phyloP scores from a whole-genome alignment of 768 basidiomycete genomes.

The Coprinopsis strossmayeri region DNA sequence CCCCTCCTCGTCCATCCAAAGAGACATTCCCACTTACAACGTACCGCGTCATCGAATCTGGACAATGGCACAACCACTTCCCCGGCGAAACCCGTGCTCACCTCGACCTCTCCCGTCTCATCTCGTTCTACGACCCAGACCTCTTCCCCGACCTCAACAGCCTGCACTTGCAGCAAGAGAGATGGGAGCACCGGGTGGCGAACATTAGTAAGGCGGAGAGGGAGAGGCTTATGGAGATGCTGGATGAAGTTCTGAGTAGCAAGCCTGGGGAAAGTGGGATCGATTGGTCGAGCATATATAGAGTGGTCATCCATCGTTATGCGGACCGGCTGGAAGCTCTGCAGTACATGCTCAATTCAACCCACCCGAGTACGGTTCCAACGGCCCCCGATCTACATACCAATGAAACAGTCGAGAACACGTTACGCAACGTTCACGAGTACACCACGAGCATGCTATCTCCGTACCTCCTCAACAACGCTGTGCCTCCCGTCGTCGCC shows the following conservation, averaged over 20 bases:
- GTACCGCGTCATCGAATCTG: constrained; percentile 23
- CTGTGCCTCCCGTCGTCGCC: constrained; percentile 10
- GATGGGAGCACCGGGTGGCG: constrained; percentile 28
- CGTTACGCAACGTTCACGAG: constrained; percentile 18
- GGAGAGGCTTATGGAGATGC: constrained; percentile 15
- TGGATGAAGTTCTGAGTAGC: constrained; percentile 20
- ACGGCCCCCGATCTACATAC: too few relatives aligned
- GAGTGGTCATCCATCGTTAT: constrained; percentile 34
- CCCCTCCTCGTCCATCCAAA: background rate
- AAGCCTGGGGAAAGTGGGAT: constrained; percentile 23
- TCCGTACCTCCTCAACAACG: constrained; percentile 23
- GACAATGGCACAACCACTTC: constrained; percentile 32
- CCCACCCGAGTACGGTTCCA: constrained; percentile 8
- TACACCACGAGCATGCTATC: constrained; percentile 27
- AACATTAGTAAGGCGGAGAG: constrained; percentile 25
- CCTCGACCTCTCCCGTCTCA: constrained; percentile 32
- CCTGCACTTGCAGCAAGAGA: constrained; percentile 20
- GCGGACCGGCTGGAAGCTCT: constrained; percentile 33
- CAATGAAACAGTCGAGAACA: constrained; percentile 6
- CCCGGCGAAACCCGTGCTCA: constrained; percentile 37
- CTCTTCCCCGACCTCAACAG: constrained; percentile 30
- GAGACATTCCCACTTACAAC: constrained; percentile 5
- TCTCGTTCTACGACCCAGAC: constrained; percentile 37
- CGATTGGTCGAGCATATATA: constrained; percentile 34
- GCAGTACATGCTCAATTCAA: constrained; percentile 25